These are phyloP conservation scores for Dendrocalamus sinicus DNA, from an alignment of 176 grass and related monocot genomes.

Conservation along the genomic window DNA sequence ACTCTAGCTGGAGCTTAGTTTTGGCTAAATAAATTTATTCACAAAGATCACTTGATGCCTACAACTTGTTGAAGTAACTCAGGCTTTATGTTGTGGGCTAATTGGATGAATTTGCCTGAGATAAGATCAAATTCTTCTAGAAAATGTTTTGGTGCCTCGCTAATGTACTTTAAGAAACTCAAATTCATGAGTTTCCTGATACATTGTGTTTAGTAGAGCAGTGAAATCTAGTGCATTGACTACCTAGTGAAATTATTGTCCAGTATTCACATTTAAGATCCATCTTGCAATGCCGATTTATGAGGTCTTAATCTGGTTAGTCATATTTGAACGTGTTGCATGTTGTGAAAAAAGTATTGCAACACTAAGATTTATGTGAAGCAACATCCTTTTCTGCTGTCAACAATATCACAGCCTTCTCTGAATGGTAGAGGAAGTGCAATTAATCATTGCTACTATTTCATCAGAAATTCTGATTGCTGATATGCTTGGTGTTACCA, in stretches of 20 bases:
- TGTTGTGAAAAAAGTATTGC: background rate
- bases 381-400: conserved; percentile 13
- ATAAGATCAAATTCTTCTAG: background rate
- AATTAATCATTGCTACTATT: background rate
- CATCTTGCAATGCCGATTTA: conserved; percentile 18
- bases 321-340: background rate
- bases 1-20: background rate
- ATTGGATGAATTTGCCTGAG: background rate
- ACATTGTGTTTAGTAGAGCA: background rate
- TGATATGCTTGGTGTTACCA: background rate
- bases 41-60: conserved; percentile 2
- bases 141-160: background rate
- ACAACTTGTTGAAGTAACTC: background rate
- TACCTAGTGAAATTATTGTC: background rate
- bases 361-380: background rate
- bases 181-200: background rate
- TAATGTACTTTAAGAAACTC: conserved; percentile 24
- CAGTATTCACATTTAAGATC: conserved; percentile 12
- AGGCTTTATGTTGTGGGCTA: conserved; percentile 16
- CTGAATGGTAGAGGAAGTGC: background rate
- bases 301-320: background rate
- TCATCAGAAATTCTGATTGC: background rate
- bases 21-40: conserved; percentile 6
- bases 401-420: background rate
- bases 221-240: background rate